phyloP scores from a whole-genome alignment of 1,284 basidiomycete species.

The Ustilago bromivora region DNA sequence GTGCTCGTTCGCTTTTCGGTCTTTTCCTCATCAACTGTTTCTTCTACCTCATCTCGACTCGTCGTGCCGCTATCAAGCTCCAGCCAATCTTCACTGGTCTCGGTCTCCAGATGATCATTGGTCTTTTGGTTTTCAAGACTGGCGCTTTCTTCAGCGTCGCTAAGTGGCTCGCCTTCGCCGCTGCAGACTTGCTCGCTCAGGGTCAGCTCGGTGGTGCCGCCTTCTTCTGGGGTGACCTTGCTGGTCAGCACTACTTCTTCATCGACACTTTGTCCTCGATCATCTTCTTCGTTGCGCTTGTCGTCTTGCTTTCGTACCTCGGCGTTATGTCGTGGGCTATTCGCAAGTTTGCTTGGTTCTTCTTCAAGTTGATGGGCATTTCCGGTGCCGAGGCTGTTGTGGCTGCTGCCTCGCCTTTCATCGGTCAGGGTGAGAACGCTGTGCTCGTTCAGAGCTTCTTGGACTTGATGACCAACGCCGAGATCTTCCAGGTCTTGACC shows the following conservation, averaged over 20 bases:
- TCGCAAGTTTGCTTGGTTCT: constrained; percentile 81
- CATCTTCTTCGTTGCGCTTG: constrained; percentile 75
- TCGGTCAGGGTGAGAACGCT: constrained; percentile 74
- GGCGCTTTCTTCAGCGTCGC: constrained; percentile 60
- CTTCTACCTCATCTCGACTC: constrained; percentile 54
- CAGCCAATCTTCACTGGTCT: constrained; percentile 60
- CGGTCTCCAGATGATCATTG: constrained; percentile 65
- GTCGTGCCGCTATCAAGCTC: constrained; percentile 54
- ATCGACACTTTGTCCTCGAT: constrained; percentile 74
- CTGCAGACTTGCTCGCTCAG: constrained; percentile 60
- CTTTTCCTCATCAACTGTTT: constrained; percentile 60
- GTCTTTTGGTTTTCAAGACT: constrained; percentile 66
- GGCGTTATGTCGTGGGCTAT: constrained; percentile 63
- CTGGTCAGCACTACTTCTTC: constrained; percentile 60
- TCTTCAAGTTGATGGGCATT: constrained; percentile 82
- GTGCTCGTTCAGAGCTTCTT: constrained; percentile 77
- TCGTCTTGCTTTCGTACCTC: constrained; percentile 74
- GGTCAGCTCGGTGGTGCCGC: constrained; percentile 59
- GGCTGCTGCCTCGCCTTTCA: constrained; percentile 89
- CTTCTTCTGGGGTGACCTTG: constrained; percentile 61
- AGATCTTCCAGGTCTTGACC: constrained; percentile 88
- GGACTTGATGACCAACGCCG: constrained; percentile 87
- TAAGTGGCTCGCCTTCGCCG: constrained; percentile 61
- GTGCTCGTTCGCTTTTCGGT: constrained; percentile 60
- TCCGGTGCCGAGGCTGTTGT: constrained; percentile 89